Evolutionary conservation across 2,329 filamentous ascomycete species (phyloP).

Genomic region (Seiridium cupressi): DNA sequence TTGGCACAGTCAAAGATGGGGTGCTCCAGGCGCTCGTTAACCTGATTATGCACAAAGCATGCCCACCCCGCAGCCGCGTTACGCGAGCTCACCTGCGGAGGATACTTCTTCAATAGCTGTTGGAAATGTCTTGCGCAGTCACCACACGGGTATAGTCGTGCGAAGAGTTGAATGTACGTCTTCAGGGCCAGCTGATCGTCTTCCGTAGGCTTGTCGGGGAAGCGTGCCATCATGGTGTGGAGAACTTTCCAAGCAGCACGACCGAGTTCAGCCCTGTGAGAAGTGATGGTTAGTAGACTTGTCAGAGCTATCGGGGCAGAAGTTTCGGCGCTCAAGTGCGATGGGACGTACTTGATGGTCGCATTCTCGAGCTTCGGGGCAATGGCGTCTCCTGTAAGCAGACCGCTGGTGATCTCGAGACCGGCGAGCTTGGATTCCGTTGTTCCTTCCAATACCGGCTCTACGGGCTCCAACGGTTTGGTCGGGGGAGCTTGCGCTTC

Average conservation of each 20-base stretch:
- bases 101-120: constrained; percentile 57
- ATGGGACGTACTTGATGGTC: constrained; percentile 63
- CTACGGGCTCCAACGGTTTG: constrained; percentile 1
- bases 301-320: too few species aligned
- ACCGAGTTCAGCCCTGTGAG: constrained; percentile 58
- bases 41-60: constrained; percentile 66
- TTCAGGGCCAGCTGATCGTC: constrained; percentile 63
- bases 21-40: constrained; percentile 64
- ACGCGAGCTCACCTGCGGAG: constrained; percentile 63
- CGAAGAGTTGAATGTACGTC: constrained; percentile 65
- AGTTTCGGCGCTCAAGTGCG: not conserved
- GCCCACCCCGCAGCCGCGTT: constrained; percentile 66
- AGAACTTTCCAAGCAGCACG: constrained; percentile 69
- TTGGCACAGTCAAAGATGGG: constrained; percentile 63
- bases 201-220: constrained; percentile 61
- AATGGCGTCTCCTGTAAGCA: constrained; percentile 68
- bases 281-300: not conserved
- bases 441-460: constrained; percentile 11
- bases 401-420: constrained; percentile 38
- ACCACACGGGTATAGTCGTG: constrained; percentile 68
- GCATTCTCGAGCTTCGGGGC: constrained; percentile 81
- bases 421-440: constrained; percentile 34
- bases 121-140: constrained; percentile 70
- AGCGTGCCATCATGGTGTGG: constrained; percentile 69
- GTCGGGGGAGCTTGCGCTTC: not conserved